Base-by-base conservation (phyloP, 116 monocot genomes). In the Cymodocea nodosa region DNA sequence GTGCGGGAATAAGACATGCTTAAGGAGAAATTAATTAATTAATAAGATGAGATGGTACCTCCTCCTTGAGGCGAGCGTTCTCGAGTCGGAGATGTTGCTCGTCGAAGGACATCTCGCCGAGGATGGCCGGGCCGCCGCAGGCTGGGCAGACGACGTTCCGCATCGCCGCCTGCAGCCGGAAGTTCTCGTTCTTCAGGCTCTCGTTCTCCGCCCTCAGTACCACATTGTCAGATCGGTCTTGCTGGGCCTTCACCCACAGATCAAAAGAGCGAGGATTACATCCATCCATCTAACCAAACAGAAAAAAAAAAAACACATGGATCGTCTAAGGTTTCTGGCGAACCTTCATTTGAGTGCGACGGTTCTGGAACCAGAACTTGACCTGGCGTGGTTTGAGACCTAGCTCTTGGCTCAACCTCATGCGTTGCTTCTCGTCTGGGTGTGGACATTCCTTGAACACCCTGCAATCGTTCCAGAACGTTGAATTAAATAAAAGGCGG, bases 351-450 rank as follows among this genome's bases (percentile, higher is more conserved):
- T 97, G 97, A 23, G 97, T 97, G 14, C 97, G 87, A 11, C 91
- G 81, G 68, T 97, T 97, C 75, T 97, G 97, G 80, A 97, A 97
- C 97, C 97, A 97, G 77, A 97, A 97, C 79, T 97, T 97, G 71
- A 97, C 91, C 65, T 97, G 97, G 23, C 97, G 81, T 11, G 97
- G 97, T 25, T 87, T 90, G 48, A 97, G 85, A 6, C 97, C 91
- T 36, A 97, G 85, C 13, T 97, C 97, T 58, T 87, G 91, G 85
- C 97, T 97, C 16, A 97, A 82, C 74, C 78, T 78, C 80, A 91
- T 24, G 71, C 97, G 70, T 70, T 91, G 97, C 87, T 97, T 97
- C 75, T 97, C 97, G 59, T 97, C 97, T 35, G 97, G 97, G 58
- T 97, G 97, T 12, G 91, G 97, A 25, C 88, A 91, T 68, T 97